Evolutionary conservation across 495 filamentous ascomycete genomes (phyloP).

Genomic region (Aspergillus incahuasiensis): DNA sequence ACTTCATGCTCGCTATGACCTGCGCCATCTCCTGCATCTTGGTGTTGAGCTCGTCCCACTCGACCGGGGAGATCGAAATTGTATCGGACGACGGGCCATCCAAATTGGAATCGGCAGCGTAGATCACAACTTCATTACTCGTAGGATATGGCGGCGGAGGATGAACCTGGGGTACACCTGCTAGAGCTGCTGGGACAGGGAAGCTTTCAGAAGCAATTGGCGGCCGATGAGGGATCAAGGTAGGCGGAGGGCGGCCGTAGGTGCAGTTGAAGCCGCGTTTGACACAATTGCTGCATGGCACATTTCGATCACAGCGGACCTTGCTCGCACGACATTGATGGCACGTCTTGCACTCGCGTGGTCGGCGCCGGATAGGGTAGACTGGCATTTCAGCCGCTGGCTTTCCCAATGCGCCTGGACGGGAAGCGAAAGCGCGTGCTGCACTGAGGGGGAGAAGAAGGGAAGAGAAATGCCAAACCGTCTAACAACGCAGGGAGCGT

Average conservation of each 20-base stretch:
- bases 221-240: slow-evolving; percentile 9
- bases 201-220: slow-evolving; percentile 14
- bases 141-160: slow-evolving; percentile 3
- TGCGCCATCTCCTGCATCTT: slow-evolving; percentile 46
- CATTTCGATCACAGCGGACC: slow-evolving; percentile 67
- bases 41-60: slow-evolving; percentile 44
- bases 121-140: slow-evolving; percentile 12
- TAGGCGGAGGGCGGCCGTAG: slow-evolving; percentile 59
- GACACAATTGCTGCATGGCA: slow-evolving; percentile 69
- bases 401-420: slow-evolving; percentile 12
- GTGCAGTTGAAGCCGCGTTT: slow-evolving; percentile 67
- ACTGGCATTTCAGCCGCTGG: slow-evolving; percentile 25
- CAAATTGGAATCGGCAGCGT: slow-evolving; percentile 8
- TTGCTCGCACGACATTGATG: slow-evolving; percentile 46
- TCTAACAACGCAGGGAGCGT: slow-evolving; percentile 1
- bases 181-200: slow-evolving; percentile 2
- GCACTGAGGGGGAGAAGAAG: slow-evolving; percentile 6
- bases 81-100: slow-evolving; percentile 24
- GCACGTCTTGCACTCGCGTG: slow-evolving; percentile 47
- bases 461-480: neutral
- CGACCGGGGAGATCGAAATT: slow-evolving; percentile 35
- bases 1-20: slow-evolving; percentile 35
- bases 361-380: slow-evolving; percentile 42
- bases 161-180: slow-evolving; percentile 5
- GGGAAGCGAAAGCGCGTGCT: slow-evolving; percentile 6